Percentiles rank a stretch among this genome's conserved stretches.
These are phyloP conservation scores for Lyophyllum atratum DNA, from an alignment of 768 basidiomycete species.

Conservation along the genomic window DNA sequence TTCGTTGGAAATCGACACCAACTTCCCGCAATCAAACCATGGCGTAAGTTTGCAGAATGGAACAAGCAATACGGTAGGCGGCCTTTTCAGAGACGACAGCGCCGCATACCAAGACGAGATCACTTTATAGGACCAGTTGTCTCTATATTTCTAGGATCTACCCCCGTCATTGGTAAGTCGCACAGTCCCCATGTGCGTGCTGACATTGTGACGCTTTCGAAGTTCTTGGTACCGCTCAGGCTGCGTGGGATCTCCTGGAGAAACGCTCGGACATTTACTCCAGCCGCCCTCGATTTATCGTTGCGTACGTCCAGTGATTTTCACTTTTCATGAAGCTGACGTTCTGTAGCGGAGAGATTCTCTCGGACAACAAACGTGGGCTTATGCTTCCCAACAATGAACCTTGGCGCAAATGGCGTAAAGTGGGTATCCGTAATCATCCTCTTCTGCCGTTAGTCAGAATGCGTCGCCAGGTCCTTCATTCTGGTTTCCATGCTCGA, in stretches of 20 bases:
- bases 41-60: slow-evolving; percentile 51
- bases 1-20: slow-evolving; percentile 48
- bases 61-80: slow-evolving; percentile 42
- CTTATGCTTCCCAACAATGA: slow-evolving; percentile 46
- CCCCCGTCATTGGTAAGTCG: slow-evolving; percentile 40
- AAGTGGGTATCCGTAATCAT: slow-evolving; percentile 25
- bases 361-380: slow-evolving; percentile 47
- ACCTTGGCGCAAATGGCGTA: slow-evolving; percentile 49
- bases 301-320: slow-evolving; percentile 29
- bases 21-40: slow-evolving; percentile 45
- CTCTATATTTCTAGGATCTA: slow-evolving; percentile 43
- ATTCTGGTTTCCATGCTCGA: slow-evolving; percentile 42
- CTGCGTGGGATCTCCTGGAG: slow-evolving; percentile 49
- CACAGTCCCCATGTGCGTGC: too few species aligned
- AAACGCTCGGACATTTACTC: slow-evolving; percentile 49
- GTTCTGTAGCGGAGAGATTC: slow-evolving; percentile 39
- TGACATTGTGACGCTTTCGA: background rate
- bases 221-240: slow-evolving; percentile 48
- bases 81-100: background rate
- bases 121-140: slow-evolving; percentile 35
- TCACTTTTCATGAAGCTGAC: background rate
- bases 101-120: background rate
- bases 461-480: slow-evolving; percentile 36
- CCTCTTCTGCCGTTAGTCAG: background rate
- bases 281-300: slow-evolving; percentile 47